Conservation (phyloP, 116 monocot genomes). For the Cymodocea nodosa region DNA sequence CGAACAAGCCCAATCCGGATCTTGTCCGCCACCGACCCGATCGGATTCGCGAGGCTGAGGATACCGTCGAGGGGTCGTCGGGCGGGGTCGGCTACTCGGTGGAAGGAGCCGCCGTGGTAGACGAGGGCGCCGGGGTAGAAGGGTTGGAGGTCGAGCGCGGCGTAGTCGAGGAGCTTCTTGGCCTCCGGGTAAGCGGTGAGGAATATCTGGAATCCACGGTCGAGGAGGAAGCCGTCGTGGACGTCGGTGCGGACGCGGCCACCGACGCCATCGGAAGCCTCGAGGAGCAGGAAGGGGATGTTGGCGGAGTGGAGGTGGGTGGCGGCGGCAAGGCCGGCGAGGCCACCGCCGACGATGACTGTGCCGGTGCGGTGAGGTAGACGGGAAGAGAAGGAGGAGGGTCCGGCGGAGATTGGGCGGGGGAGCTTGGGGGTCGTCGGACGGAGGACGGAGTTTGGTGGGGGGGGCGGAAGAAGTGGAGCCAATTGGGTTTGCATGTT, state of each 20-base stretch:
- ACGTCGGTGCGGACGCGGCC: slow-evolving; percentile 82
- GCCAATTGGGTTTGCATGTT: neutral
- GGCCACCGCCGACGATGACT: slow-evolving; percentile 69
- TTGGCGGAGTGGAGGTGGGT: slow-evolving; percentile 46
- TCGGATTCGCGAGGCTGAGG: slow-evolving; percentile 48
- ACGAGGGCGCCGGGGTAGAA: slow-evolving; percentile 90
- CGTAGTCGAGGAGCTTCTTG: slow-evolving; percentile 49
- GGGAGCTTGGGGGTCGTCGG: neutral
- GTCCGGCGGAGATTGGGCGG: slow-evolving; percentile 5
- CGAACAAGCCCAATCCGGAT: slow-evolving; percentile 53
- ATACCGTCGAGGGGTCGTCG: slow-evolving; percentile 56
- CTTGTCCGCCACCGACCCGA: slow-evolving; percentile 72
- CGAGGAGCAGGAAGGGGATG: slow-evolving; percentile 71
- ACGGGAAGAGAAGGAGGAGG: neutral
- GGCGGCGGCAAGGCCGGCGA: slow-evolving; percentile 81
- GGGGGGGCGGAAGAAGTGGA: neutral
- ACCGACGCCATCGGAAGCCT: slow-evolving; percentile 65
- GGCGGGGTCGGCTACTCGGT: slow-evolving; percentile 73
- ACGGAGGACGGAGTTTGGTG: neutral
- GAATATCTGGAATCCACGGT: slow-evolving; percentile 97
- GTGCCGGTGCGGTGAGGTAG: slow-evolving; percentile 3
- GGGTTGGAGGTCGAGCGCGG: slow-evolving; percentile 39
- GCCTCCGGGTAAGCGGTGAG: slow-evolving; percentile 89
- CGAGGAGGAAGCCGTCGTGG: slow-evolving; percentile 79
- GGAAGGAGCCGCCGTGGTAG: slow-evolving; percentile 38